Evolutionary conservation across 208 protist species (phyloP).

Genomic region (Giardia duodenalis): DNA sequence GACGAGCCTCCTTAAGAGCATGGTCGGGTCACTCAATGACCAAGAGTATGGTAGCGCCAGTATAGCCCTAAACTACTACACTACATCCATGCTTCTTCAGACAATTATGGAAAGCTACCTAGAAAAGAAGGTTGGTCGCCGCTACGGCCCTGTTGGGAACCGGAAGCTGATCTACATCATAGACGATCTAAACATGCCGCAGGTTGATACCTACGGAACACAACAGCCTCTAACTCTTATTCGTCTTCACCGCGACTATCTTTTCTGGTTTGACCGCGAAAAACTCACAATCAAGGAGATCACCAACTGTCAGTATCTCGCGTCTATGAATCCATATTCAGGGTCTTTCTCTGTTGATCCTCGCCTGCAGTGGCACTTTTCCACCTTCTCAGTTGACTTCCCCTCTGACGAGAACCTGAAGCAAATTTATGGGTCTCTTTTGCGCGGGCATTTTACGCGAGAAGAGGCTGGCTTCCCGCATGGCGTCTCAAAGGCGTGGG

Average conservation of each 20-base stretch:
- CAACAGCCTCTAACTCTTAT: constrained; percentile 83
- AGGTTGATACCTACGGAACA: constrained; percentile 88
- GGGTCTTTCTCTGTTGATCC: constrained; percentile 86
- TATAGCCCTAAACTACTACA: constrained; percentile 72
- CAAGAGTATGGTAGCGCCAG: constrained; percentile 71
- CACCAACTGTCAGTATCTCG: constrained; percentile 74
- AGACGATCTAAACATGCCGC: constrained; percentile 94
- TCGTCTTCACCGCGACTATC: constrained; percentile 81
- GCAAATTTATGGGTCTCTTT: constrained; percentile 32
- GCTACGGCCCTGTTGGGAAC: constrained; percentile 74
- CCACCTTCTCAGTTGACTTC: constrained; percentile 78
- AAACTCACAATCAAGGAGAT: constrained; percentile 74
- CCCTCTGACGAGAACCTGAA: constrained; percentile 65
- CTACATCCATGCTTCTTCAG: constrained; percentile 69
- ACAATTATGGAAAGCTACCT: constrained; percentile 77
- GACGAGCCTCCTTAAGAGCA: constrained; percentile 81
- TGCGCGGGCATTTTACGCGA: not conserved
- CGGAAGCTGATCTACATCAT: constrained; percentile 77
- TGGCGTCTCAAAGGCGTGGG: not conserved
- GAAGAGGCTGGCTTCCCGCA: not conserved
- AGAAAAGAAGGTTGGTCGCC: constrained; percentile 80
- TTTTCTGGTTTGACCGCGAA: constrained; percentile 86
- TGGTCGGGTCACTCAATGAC: constrained; percentile 68
- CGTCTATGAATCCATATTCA: constrained; percentile 88
- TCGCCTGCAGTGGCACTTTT: constrained; percentile 80